phyloP scores from a whole-genome alignment of 2,329 filamentous ascomycete genomes.

The Xylariaceae sp. region DNA sequence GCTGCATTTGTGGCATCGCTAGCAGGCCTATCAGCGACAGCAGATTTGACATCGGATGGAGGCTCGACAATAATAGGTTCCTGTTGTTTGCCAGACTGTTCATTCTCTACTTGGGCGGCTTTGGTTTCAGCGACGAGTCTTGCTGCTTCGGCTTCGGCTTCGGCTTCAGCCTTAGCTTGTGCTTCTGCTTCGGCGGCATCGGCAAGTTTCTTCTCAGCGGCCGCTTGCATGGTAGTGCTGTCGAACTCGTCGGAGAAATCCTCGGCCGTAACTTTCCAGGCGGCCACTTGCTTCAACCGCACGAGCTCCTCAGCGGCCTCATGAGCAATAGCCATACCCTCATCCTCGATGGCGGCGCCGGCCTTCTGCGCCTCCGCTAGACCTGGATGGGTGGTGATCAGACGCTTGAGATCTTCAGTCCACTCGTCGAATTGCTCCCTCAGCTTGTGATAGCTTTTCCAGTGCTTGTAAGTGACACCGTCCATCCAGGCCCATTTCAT shows the following conservation, averaged over 20 bases:
- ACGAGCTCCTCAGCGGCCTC: slow-evolving; percentile 74
- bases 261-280: slow-evolving; percentile 73
- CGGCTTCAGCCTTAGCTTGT: neutral
- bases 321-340: slow-evolving; percentile 76
- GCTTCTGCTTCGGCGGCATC: slow-evolving; percentile 27
- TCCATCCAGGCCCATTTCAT: slow-evolving; percentile 97
- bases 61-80: slow-evolving; percentile 28
- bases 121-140: slow-evolving; percentile 1
- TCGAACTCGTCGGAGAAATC: slow-evolving; percentile 79
- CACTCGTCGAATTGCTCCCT: slow-evolving; percentile 80
- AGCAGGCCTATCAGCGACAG: slow-evolving; percentile 21
- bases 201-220: slow-evolving; percentile 44
- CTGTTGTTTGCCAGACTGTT: slow-evolving; percentile 24
- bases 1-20: slow-evolving; percentile 28
- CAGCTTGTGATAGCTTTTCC: slow-evolving; percentile 88
- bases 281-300: slow-evolving; percentile 76
- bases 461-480: slow-evolving; percentile 93
- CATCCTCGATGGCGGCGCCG: slow-evolving; percentile 66
- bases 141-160: slow-evolving; percentile 10
- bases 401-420: slow-evolving; percentile 74
- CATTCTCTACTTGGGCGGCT: slow-evolving; percentile 4
- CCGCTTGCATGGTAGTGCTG: slow-evolving; percentile 57
- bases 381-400: slow-evolving; percentile 70
- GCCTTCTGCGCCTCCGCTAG: slow-evolving; percentile 65
- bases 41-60: slow-evolving; percentile 20